Percentiles rank a stretch among this genome's conserved stretches.
Evolutionary conservation across 2,329 filamentous ascomycete species (phyloP).

Genomic region (Penicillium sp.): DNA sequence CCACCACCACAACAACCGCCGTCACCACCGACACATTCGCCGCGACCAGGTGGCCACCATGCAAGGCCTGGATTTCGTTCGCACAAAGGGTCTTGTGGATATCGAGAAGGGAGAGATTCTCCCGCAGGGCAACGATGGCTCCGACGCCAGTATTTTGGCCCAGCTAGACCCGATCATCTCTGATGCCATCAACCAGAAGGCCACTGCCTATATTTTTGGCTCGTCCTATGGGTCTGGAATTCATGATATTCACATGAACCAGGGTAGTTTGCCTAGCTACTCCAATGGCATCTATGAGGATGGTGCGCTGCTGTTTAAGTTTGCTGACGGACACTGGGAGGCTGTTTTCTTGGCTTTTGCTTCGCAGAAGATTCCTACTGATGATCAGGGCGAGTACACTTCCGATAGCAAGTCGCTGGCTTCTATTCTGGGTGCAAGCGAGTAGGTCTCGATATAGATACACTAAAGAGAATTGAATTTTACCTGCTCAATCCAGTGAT

Average conservation of each 20-base stretch:
- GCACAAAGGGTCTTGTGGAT: constrained; percentile 15
- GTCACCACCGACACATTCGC: constrained; percentile 3
- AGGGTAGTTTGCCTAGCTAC: constrained; percentile 34
- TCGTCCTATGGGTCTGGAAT: constrained; percentile 37
- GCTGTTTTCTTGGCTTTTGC: constrained; percentile 44
- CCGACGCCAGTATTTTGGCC: constrained; percentile 40
- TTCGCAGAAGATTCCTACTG: constrained; percentile 36
- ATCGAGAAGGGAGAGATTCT: constrained; percentile 31
- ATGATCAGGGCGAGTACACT: constrained; percentile 25
- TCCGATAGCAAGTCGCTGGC: constrained; percentile 17
- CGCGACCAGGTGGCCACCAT: constrained; percentile 17
- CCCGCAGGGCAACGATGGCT: constrained; percentile 12
- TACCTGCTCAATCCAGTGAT: background rate
- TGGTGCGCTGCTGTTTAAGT: constrained; percentile 38
- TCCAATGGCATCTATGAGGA: constrained; percentile 41
- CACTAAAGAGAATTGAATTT: background rate
- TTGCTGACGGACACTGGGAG: constrained; percentile 40
- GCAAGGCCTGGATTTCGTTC: constrained; percentile 19
- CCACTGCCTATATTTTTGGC: constrained; percentile 41
- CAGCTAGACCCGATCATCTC: constrained; percentile 36
- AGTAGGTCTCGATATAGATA: background rate
- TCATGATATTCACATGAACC: constrained; percentile 46
- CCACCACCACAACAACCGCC: constrained; percentile 18
- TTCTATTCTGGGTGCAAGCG: constrained; percentile 6
- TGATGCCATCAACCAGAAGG: constrained; percentile 35